Conservation (phyloP, 148 eudicot species). For the Gaultheria prostrata region DNA sequence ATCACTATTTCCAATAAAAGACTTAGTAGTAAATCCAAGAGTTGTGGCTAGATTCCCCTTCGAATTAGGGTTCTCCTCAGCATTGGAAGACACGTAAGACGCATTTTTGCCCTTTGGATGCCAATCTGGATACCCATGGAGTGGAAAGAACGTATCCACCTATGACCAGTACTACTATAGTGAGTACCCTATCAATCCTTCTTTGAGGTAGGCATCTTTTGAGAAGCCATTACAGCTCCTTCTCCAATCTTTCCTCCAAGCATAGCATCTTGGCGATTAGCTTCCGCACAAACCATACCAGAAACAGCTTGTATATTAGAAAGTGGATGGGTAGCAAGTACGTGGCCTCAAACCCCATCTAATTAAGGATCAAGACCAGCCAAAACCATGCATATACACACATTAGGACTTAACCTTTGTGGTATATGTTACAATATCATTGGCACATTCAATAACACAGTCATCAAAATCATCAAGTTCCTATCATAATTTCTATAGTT, state of each 20-base stretch:
- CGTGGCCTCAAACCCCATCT: too few species aligned
- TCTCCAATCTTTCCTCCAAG: background rate
- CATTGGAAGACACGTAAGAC: background rate
- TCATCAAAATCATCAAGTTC: too few species aligned
- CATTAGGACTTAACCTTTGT: background rate
- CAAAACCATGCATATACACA: background rate
- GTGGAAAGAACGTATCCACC: background rate
- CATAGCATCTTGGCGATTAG: background rate
- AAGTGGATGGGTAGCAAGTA: too few species aligned
- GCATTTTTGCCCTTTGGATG: constrained; percentile 1
- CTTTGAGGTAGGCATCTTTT: background rate
- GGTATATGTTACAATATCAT: background rate
- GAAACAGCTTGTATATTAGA: too few species aligned
- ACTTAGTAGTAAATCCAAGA: background rate
- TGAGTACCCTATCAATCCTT: background rate
- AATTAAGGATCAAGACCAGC: background rate
- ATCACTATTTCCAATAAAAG: background rate
- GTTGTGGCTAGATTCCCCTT: background rate
- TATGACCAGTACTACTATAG: background rate
- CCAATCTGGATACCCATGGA: constrained; percentile 8
- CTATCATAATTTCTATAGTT: too few species aligned
- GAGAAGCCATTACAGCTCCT: background rate
- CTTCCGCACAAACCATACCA: too few species aligned
- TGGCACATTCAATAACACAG: constrained; percentile 2
- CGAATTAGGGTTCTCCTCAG: background rate